These are phyloP conservation scores for Stenocarpella maydis DNA, from an alignment of 2,329 filamentous ascomycete genomes.

Conservation along the genomic window DNA sequence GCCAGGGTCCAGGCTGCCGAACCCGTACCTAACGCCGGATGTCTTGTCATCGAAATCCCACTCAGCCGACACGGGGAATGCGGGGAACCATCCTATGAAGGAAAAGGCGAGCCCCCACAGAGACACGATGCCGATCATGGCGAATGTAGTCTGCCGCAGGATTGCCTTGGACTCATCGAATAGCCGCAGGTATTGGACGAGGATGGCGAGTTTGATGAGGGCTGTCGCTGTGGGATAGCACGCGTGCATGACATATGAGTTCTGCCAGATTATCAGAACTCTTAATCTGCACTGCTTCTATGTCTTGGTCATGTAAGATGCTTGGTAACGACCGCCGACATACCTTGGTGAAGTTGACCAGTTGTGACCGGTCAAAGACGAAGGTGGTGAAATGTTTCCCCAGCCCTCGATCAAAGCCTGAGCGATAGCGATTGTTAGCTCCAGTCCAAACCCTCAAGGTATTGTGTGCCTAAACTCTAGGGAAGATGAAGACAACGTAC, in stretches of 20 bases:
- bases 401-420: conserved; percentile 12
- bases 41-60: conserved; percentile 38
- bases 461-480: neutral
- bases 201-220: conserved; percentile 42
- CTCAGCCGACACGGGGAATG: conserved; percentile 39
- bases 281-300: neutral
- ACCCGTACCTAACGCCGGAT: conserved; percentile 39
- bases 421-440: neutral
- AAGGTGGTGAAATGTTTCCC: conserved; percentile 29
- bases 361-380: neutral
- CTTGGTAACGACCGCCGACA: neutral
- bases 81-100: conserved; percentile 42
- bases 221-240: conserved; percentile 40
- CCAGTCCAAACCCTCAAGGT: no score
- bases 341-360: conserved; percentile 22
- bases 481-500: neutral
- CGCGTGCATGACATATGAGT: conserved; percentile 40
- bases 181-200: conserved; percentile 42
- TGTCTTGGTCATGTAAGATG: no score
- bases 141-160: conserved; percentile 34
- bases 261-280: conserved; percentile 27
- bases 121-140: conserved; percentile 36
- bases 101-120: conserved; percentile 40
- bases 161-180: conserved; percentile 33
- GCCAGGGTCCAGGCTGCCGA: conserved; percentile 40